Evolutionary conservation across 163 green algal genomes (phyloP).

Genomic region (Coccomyxa subellipsoidea): DNA sequence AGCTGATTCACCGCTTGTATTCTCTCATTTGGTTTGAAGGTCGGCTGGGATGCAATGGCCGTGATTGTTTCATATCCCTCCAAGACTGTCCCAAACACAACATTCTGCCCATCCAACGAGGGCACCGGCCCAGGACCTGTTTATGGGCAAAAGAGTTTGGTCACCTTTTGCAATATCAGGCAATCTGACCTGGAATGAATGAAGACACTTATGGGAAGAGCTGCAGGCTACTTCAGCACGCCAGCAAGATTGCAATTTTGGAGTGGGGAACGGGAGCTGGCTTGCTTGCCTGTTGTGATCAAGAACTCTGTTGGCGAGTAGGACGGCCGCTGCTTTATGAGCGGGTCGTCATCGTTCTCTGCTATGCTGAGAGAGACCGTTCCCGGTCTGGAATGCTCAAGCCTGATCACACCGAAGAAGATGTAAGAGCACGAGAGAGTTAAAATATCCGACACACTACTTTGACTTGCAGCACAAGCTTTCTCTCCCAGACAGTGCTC

Average conservation of each 20-base stretch:
- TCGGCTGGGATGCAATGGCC: slow-evolving; percentile 53
- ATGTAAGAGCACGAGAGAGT: background rate
- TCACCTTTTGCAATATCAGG: too few species aligned
- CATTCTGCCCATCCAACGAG: slow-evolving; percentile 54
- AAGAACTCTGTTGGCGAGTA: slow-evolving; percentile 76
- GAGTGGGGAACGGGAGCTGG: background rate
- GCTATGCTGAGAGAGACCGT: slow-evolving; percentile 75
- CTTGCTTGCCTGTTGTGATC: slow-evolving; percentile 71
- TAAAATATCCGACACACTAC: background rate
- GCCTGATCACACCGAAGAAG: slow-evolving; percentile 5
- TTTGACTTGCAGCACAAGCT: background rate
- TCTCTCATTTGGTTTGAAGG: slow-evolving; percentile 56
- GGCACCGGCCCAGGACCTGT: slow-evolving; percentile 70
- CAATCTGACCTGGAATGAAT: too few species aligned
- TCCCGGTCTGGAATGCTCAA: slow-evolving; percentile 65
- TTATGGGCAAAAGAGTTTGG: background rate
- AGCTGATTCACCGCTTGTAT: slow-evolving; percentile 23
- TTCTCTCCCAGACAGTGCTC: background rate
- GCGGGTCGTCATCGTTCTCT: slow-evolving; percentile 66
- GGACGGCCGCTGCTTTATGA: slow-evolving; percentile 17
- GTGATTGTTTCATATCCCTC: slow-evolving; percentile 50
- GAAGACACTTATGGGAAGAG: too few species aligned
- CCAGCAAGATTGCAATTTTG: background rate
- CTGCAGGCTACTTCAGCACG: background rate
- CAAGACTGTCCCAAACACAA: slow-evolving; percentile 62